Conservation (phyloP, 2,329 filamentous ascomycete species). For the Meredithiella fracta region DNA sequence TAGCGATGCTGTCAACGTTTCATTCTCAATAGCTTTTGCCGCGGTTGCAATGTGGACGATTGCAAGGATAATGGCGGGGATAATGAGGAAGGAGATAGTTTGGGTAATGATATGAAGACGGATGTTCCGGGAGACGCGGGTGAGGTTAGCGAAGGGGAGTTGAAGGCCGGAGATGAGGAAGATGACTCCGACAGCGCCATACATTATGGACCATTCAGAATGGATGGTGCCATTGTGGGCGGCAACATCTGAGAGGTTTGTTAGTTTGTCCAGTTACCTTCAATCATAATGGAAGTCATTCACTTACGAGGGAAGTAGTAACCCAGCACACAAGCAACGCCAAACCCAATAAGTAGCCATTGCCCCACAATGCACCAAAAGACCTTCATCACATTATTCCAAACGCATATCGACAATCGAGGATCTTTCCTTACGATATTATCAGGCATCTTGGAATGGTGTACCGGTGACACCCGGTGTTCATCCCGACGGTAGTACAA, state of each 20-base stretch:
- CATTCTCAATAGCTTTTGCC: conserved; percentile 30
- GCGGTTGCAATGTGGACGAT: conserved; percentile 32
- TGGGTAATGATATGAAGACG: conserved; percentile 52
- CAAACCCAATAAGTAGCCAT: conserved; percentile 50
- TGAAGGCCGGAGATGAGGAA: conserved; percentile 58
- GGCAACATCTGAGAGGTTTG: conserved; percentile 26
- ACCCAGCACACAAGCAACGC: conserved; percentile 31
- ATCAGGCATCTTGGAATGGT: too few species aligned
- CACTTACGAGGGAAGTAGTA: conserved; percentile 29
- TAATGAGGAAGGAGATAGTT: conserved; percentile 47
- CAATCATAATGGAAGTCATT: neutral
- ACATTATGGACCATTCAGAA: conserved; percentile 45
- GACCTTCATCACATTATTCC: neutral
- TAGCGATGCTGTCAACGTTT: conserved; percentile 46
- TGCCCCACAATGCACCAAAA: conserved; percentile 25
- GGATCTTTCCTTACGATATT: too few species aligned
- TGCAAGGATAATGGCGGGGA: conserved; percentile 44
- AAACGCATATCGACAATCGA: neutral
- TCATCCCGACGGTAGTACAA: too few species aligned
- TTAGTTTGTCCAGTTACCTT: too few species aligned
- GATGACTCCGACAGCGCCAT: conserved; percentile 51
- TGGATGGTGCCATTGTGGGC: conserved; percentile 32
- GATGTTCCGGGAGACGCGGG: conserved; percentile 47
- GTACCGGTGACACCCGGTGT: too few species aligned
- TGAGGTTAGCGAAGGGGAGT: conserved; percentile 44